These are phyloP conservation scores for Collybiopsis luxurians DNA, from an alignment of 768 basidiomycete species.

Conservation along the genomic window DNA sequence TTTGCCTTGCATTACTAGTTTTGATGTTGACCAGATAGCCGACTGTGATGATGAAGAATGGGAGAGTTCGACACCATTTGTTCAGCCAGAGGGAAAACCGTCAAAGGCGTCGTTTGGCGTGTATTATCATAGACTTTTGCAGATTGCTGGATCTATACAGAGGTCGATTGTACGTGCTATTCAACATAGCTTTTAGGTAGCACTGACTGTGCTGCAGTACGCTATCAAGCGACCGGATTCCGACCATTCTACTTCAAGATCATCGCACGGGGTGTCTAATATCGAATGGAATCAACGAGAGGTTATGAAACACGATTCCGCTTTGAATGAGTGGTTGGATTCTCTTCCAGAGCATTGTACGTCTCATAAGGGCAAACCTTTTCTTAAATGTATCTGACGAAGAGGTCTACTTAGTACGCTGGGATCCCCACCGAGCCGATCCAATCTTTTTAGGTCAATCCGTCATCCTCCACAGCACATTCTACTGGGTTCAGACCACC, in stretches of 20 bases:
- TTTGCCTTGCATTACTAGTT: conserved; percentile 16
- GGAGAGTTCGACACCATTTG: conserved; percentile 17
- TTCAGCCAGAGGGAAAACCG: conserved; percentile 11
- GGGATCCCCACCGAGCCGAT: conserved; percentile 38
- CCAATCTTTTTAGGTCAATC: conserved; percentile 29
- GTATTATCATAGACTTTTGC: not conserved
- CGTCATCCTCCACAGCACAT: conserved; percentile 27
- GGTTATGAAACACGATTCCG: conserved; percentile 26
- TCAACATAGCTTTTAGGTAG: no score
- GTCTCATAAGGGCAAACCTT: conserved; percentile 3
- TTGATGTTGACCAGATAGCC: conserved; percentile 46
- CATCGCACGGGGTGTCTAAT: not conserved
- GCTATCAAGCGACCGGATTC: not conserved
- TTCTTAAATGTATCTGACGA: not conserved
- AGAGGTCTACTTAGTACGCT: conserved; percentile 20
- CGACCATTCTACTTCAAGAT: not conserved
- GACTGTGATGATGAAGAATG: conserved; percentile 51
- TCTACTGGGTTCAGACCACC: conserved; percentile 27
- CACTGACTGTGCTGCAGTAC: not conserved
- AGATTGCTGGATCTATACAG: conserved; percentile 2
- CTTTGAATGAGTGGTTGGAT: conserved; percentile 58
- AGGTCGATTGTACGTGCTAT: conserved; percentile 1
- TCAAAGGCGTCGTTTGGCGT: conserved; percentile 2
- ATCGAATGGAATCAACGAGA: conserved; percentile 2
- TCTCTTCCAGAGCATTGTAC: conserved; percentile 43